Percentiles rank a stretch among this genome's conserved stretches.
phyloP scores from a whole-genome alignment of 805 yeast species.

The Metschnikowia dekortorum region DNA sequence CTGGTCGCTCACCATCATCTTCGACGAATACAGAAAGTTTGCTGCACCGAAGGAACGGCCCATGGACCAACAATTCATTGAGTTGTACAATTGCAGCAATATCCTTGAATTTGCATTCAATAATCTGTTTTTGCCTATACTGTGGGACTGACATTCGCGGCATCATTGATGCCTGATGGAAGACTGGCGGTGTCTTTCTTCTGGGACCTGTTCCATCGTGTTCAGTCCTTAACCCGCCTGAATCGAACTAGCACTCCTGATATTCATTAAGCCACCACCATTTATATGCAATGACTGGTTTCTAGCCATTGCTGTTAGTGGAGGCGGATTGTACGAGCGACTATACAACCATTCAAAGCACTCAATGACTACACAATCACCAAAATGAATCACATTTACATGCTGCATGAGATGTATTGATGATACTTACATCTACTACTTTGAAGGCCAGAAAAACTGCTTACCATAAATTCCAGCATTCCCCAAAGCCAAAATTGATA shows the following conservation, averaged over 20 bases:
- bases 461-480: conserved; percentile 68
- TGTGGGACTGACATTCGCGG: conserved; percentile 45
- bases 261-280: too few relatives aligned
- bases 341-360: too few relatives aligned
- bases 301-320: too few relatives aligned
- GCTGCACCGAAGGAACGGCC: conserved; percentile 95
- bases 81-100: conserved; percentile 69
- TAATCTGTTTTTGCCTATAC: conserved; percentile 60
- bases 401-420: neutral
- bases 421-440: neutral
- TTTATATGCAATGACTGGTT: too few relatives aligned
- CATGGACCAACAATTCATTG: conserved; percentile 92
- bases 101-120: conserved; percentile 52
- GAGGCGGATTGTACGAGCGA: too few relatives aligned
- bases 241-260: too few relatives aligned
- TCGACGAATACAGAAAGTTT: conserved; percentile 91
- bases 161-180: neutral
- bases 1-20: conserved; percentile 91
- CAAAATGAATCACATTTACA: neutral
- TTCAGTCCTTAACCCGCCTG: too few relatives aligned
- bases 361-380: too few relatives aligned
- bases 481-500: conserved; percentile 54
- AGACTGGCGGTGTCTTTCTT: neutral
- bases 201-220: too few relatives aligned
- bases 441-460: conserved; percentile 50